These are phyloP conservation scores for Pyrenula aspistea DNA, from an alignment of 495 filamentous ascomycete genomes.

Conservation along the genomic window DNA sequence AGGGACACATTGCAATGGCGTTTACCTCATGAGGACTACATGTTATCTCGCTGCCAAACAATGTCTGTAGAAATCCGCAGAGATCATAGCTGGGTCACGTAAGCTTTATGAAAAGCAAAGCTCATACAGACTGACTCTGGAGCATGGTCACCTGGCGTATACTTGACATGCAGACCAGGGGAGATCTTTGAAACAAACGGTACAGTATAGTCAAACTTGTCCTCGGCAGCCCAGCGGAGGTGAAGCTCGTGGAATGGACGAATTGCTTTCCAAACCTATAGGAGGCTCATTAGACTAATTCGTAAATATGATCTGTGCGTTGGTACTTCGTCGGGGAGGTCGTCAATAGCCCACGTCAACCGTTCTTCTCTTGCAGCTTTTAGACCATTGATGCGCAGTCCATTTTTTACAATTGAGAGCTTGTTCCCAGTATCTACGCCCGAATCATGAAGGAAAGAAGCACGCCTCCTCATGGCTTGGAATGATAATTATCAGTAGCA, in stretches of 20 bases:
- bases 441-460: not conserved
- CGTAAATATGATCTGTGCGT: constrained; percentile 1
- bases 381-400: constrained; percentile 33
- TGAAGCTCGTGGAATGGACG: constrained; percentile 59
- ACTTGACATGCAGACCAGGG: constrained; percentile 75
- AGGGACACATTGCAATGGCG: constrained; percentile 3
- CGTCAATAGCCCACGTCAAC: constrained; percentile 56
- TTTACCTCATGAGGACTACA: constrained; percentile 39
- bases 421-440: not conserved
- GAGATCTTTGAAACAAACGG: constrained; percentile 66
- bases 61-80: constrained; percentile 47
- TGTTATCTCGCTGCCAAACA: constrained; percentile 45
- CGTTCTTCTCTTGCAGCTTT: constrained; percentile 69
- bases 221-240: constrained; percentile 61
- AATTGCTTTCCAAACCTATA: constrained; percentile 49
- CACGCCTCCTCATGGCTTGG: not conserved
- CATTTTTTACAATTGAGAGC: constrained; percentile 3
- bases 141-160: constrained; percentile 39
- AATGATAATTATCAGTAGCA: no score
- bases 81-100: constrained; percentile 33
- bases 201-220: constrained; percentile 40
- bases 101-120: constrained; percentile 1
- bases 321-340: constrained; percentile 59
- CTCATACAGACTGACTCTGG: no score
- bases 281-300: not conserved